Evolutionary conservation across 257 asterid genomes (phyloP), one percentile per base, ranked within the genome.

Genomic region (Solanum ossicruentum): DNA sequence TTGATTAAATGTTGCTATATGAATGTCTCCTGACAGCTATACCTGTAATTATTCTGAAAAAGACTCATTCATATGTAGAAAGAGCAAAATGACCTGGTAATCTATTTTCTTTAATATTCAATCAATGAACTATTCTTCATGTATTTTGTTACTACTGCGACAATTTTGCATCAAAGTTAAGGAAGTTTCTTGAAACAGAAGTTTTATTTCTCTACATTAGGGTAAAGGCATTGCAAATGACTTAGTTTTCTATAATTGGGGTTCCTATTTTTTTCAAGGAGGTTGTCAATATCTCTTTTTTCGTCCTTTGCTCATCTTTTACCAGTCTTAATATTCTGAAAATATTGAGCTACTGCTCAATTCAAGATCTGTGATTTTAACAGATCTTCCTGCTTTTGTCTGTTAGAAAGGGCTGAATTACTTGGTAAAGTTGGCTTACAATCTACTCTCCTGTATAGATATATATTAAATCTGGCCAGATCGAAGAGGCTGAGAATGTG

Each of bases 401-500:
- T n/a, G 36, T 83, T 69, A 67, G 41, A 47, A 23, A 83, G 67
- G n/a, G 65, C 56, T 65, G 45, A 83, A 49, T 61, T 83, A 3
- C 80, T 69, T 69, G 56, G 47, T 49, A 63, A 26, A 83, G 28
- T 83, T 67, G 63, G 54, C 67, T 51, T 32, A 69, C 66, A 10
- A 17, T 83, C 65, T 83, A 36, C 70, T 83, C 70, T 73, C 36
- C 36, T 12, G 5, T 83, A 69, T 83, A 96, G 98, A 93, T 95
- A 85, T 92, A 93, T 88, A 82, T 86, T 66, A 94, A 87, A 92
- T 91, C 94, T 86, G 89, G 88, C 83, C 91, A 89, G 88, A 86
- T 87, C 83, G 84, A 90, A 49, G 97, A 96, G 84, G 98, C 98
- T 86, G 98, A 93, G 93, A 87, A 84, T 56, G 84, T 91, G 61